Evolutionary conservation across 2,329 filamentous ascomycete genomes (phyloP).

Genomic region (Neofusicoccum sp.): DNA sequence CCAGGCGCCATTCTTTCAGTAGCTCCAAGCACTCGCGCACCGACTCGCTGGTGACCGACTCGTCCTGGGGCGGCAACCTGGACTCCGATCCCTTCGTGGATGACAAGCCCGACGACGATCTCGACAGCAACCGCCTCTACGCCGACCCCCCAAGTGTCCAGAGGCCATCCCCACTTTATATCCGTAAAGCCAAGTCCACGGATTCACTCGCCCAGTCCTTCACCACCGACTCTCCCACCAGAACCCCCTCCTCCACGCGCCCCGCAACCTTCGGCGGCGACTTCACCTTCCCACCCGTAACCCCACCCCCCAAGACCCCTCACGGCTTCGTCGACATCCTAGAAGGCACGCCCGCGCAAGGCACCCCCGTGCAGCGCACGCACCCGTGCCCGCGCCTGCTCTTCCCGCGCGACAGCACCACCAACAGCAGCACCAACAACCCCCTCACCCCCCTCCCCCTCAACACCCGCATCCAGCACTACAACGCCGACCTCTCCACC

Average conservation of each 20-base stretch:
- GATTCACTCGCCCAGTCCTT: background rate
- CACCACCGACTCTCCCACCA: background rate
- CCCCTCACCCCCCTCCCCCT: constrained; percentile 14
- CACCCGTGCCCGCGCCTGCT: constrained; percentile 6
- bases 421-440: constrained; percentile 16
- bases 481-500: constrained; percentile 27
- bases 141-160: background rate
- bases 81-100: background rate
- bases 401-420: constrained; percentile 7
- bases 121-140: background rate
- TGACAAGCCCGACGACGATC: background rate
- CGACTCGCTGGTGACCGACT: constrained; percentile 8
- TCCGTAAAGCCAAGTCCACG: constrained; percentile 8
- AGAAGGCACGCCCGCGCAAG: constrained; percentile 12
- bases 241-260: constrained; percentile 16
- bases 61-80: background rate
- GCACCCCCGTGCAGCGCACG: background rate
- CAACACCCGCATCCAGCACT: constrained; percentile 19
- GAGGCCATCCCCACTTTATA: constrained; percentile 12
- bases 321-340: constrained; percentile 10
- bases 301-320: background rate
- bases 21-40: constrained; percentile 1
- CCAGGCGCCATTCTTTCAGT: constrained; percentile 1
- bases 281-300: background rate
- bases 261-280: constrained; percentile 18